These are phyloP conservation scores for Pseudocercospora cruenta DNA, from an alignment of 2,329 filamentous ascomycete species.

Conservation along the genomic window DNA sequence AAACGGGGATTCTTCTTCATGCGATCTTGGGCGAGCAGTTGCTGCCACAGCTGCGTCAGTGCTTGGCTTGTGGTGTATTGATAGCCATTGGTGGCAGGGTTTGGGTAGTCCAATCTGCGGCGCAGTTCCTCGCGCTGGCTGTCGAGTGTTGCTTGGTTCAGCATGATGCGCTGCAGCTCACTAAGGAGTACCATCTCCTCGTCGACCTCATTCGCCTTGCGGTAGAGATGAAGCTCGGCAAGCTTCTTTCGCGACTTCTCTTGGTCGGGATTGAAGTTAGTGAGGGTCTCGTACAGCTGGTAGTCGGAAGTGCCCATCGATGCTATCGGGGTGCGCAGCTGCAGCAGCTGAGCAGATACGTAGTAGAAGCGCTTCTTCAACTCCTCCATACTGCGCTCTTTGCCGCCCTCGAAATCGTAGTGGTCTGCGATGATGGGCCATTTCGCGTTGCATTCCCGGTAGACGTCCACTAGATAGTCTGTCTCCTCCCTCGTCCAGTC, in stretches of 20 bases:
- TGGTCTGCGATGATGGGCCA: conserved; percentile 93
- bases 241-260: conserved; percentile 84
- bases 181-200: conserved; percentile 89
- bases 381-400: conserved; percentile 75
- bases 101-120: conserved; percentile 78
- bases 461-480: conserved; percentile 80
- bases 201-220: conserved; percentile 83
- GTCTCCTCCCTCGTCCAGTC: conserved; percentile 94
- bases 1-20: conserved; percentile 76
- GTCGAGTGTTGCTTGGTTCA: conserved; percentile 82
- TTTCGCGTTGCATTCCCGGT: conserved; percentile 78
- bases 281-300: conserved; percentile 79
- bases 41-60: conserved; percentile 77
- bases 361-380: conserved; percentile 90
- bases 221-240: conserved; percentile 75
- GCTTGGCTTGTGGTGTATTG: conserved; percentile 79
- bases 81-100: conserved; percentile 58
- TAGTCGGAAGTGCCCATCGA: conserved; percentile 89
- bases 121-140: conserved; percentile 82
- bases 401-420: conserved; percentile 54
- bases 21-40: conserved; percentile 80
- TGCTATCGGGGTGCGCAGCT: conserved; percentile 74
- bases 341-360: conserved; percentile 80
- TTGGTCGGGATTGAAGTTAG: conserved; percentile 78
- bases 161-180: conserved; percentile 89